Conservation (phyloP, 371 early-diverging fungal genomes). For the Zopfochytrium polystomum region DNA sequence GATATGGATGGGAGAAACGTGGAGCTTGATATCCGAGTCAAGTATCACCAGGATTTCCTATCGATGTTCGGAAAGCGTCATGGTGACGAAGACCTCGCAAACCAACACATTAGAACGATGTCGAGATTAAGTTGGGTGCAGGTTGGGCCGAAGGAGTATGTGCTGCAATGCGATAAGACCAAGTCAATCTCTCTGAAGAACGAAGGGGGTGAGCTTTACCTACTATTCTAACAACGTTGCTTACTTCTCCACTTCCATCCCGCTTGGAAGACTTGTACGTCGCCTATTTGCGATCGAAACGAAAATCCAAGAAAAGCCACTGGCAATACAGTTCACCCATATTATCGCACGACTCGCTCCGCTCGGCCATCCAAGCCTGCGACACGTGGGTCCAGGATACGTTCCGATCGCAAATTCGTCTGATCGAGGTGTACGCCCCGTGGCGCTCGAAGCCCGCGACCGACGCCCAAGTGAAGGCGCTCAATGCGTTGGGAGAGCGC, state of each 20-base stretch:
- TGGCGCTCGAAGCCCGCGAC: constrained; percentile 59
- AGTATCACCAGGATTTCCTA: background rate
- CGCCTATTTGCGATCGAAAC: background rate
- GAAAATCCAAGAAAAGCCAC: constrained; percentile 1
- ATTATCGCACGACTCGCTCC: constrained; percentile 35
- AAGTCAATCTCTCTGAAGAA: background rate
- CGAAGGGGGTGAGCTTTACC: background rate
- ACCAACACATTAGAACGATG: background rate
- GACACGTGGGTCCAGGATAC: constrained; percentile 56
- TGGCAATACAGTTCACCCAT: constrained; percentile 10
- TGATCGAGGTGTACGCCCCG: too few relatives aligned
- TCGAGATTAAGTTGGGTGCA: constrained; percentile 29
- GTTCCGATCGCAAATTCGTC: too few relatives aligned
- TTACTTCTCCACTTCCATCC: background rate
- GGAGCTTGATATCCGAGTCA: constrained; percentile 4
- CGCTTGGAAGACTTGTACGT: background rate
- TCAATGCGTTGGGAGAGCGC: constrained; percentile 2
- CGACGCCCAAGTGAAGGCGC: constrained; percentile 45
- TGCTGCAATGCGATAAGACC: constrained; percentile 17
- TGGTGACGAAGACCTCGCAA: background rate
- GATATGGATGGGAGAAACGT: background rate
- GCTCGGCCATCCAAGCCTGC: constrained; percentile 55
- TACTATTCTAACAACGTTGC: too few relatives aligned
- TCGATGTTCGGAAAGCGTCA: background rate
- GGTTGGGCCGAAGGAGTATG: constrained; percentile 7